A percentile compares a stretch with the other conserved stretches of the same genome.
These are phyloP conservation scores for Aureobasidium lini DNA, from an alignment of 2,329 filamentous ascomycete species.

Conservation along the genomic window DNA sequence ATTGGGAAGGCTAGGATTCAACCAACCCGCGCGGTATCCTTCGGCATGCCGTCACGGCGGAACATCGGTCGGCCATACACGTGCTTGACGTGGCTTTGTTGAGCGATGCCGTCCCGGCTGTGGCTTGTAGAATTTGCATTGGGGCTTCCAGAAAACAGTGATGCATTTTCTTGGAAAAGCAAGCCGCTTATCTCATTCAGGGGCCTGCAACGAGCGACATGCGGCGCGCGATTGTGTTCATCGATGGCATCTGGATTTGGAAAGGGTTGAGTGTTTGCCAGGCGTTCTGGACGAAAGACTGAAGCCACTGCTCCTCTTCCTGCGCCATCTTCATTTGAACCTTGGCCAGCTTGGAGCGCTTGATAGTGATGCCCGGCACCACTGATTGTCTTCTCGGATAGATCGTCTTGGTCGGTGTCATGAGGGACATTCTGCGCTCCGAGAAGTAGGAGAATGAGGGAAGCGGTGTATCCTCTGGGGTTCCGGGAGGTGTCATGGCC, in stretches of 20 bases:
- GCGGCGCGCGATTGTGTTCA: constrained; percentile 5
- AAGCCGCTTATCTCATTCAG: constrained; percentile 1
- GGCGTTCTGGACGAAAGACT: constrained; percentile 35
- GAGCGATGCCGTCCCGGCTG: background rate
- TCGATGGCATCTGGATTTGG: constrained; percentile 2
- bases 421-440: constrained; percentile 13
- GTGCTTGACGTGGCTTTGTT: background rate
- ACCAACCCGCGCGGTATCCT: background rate
- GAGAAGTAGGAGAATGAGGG: constrained; percentile 16
- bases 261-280: constrained; percentile 29
- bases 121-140: background rate
- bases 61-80: background rate
- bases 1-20: background rate
- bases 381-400: constrained; percentile 10
- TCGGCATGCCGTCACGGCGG: constrained; percentile 2
- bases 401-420: constrained; percentile 11
- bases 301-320: constrained; percentile 37
- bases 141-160: background rate
- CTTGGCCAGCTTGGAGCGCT: constrained; percentile 38
- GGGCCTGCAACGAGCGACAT: constrained; percentile 11
- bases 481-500: constrained; percentile 16
- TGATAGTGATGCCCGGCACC: constrained; percentile 26
- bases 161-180: background rate
- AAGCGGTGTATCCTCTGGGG: constrained; percentile 17
- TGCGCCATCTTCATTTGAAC: constrained; percentile 36